Evolutionary conservation across 2,329 filamentous ascomycete genomes (phyloP), one percentile per base, ranked within the genome.

Genomic region (Alternaria consortialis): DNA sequence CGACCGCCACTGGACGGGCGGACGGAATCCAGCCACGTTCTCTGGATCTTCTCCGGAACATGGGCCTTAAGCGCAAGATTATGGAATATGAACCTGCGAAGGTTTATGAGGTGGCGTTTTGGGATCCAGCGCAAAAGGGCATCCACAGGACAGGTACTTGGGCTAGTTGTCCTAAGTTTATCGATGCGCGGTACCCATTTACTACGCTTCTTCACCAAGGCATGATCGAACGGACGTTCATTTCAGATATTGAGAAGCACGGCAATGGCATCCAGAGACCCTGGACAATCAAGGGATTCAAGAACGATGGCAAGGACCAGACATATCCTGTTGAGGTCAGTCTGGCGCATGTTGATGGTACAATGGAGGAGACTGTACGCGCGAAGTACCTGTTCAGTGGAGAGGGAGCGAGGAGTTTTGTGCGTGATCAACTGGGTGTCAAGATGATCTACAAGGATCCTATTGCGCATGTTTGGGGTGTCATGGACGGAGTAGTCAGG

Each of bases 11-110:
- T 20, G 93, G 93, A 54, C 91, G 93, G 66, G 94, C 93, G 57
- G 93, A 97, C 80, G 93, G 93, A 64, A 96, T 97, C 59, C 93
- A 97, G 81, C 93, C 93, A 37, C 89, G 94, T 39, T 96, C 93
- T 0, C 84, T 96, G 25, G 93, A 97, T 71, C 86, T 97, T 15
- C 84, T 97, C 48, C 88, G 91, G 53, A 97, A 97, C 75, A 92
- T 97, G 90, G 93, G 92, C 1, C 83, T 97, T 58, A 97, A 97
- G 82, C 87, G 91, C 44, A 88, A 88, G 57, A 91, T 97, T 74
- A 97, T 97, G 93, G 90, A 89, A 20, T 85, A 94, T 74, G 88
- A 93, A 65, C 94, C 94, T 7, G 93, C 93, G 1, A 92, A 92
- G 72, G 92, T 97, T 27, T 97, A 86, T 74, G 87, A 89, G 70